These are phyloP conservation scores for Globisporangium abappressorium DNA, from an alignment of 352 stramenopile species.

Conservation along the genomic window DNA sequence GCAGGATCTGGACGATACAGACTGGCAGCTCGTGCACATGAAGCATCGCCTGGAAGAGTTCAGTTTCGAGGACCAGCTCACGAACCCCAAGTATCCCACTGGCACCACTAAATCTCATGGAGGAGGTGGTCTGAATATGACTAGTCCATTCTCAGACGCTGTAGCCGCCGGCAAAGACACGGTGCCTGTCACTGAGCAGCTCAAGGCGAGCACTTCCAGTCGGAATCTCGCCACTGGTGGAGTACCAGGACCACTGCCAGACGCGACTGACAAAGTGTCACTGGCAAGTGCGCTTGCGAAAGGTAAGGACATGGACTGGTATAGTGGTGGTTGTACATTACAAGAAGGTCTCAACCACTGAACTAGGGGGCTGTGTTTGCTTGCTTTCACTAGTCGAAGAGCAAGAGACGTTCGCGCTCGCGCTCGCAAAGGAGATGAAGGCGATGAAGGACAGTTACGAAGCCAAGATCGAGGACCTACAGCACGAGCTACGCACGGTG, in stretches of 20 bases:
- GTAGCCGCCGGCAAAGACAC: constrained; percentile 58
- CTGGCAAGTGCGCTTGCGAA: constrained; percentile 15
- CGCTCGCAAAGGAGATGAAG: constrained; percentile 64
- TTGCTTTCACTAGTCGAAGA: constrained; percentile 40
- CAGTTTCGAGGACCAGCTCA: constrained; percentile 24
- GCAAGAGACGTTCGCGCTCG: constrained; percentile 70
- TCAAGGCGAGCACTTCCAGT: constrained; percentile 33
- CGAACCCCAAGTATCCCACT: not conserved
- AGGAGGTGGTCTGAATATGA: not conserved
- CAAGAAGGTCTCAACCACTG: not conserved
- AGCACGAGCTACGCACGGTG: constrained; percentile 41
- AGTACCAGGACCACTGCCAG: not conserved
- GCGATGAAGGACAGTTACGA: constrained; percentile 71
- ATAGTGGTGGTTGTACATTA: not conserved
- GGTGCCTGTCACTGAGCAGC: constrained; percentile 47
- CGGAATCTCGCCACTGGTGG: constrained; percentile 13
- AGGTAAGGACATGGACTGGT: constrained; percentile 9
- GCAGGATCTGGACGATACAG: constrained; percentile 40
- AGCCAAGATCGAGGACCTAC: constrained; percentile 59
- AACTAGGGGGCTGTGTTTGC: constrained; percentile 16
- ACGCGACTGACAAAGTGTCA: not conserved
- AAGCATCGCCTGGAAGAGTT: constrained; percentile 52
- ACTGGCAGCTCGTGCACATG: constrained; percentile 73
- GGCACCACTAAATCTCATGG: constrained; percentile 9
- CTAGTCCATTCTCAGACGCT: constrained; percentile 68